Base-by-base conservation (phyloP, 768 basidiomycete species). In the Tricholoma furcatifolium region DNA sequence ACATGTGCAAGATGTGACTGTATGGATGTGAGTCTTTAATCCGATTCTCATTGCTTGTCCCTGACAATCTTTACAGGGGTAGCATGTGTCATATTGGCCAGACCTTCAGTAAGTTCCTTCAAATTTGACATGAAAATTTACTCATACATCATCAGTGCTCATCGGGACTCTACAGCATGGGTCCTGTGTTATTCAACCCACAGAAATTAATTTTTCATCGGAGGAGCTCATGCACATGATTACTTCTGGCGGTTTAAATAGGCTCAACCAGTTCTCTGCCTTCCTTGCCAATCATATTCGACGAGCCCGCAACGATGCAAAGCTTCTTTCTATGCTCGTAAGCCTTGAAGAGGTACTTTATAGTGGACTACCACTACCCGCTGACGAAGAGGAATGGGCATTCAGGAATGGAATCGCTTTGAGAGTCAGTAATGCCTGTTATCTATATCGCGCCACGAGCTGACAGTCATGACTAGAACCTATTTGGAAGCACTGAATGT, bases 71-170 rank as follows among this genome's bases (percentile, higher is more conserved):
- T 53, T 60, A 43, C 69, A 88, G 87, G 75, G 87, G 89, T 47
- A 87, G 85, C 73, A 86, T 91, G 86, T 89, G 84, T 62, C 89
- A 90, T 67, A 91, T 90, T 55, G 88, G 71, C 24, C 87, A 90
- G 66, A 81, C 77, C 32, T 88, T 83, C 77, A 84, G 86, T 87
- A 65, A 74, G 84, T 73, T 59, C 44, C 50, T 23, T 43, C 49
- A 47, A 35, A 59, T 3, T 35, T 20, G 11, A 6, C 34, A 6
- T 51, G 10, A 12, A 27, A 57, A 83, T 83, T 18, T 59, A 53
- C 62, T 66, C 54, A 64, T 58, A 43, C 57, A 24, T 51, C 60
- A 51, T 69, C 41, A 85, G 86, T 88, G 83, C 74, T 91, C 41
- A 72, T 89, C 60, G 85, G 87, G 43, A 70, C 77, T 53, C 70